Conservation (phyloP, 805 yeast genomes). For the Barnettozyma sp. region DNA sequence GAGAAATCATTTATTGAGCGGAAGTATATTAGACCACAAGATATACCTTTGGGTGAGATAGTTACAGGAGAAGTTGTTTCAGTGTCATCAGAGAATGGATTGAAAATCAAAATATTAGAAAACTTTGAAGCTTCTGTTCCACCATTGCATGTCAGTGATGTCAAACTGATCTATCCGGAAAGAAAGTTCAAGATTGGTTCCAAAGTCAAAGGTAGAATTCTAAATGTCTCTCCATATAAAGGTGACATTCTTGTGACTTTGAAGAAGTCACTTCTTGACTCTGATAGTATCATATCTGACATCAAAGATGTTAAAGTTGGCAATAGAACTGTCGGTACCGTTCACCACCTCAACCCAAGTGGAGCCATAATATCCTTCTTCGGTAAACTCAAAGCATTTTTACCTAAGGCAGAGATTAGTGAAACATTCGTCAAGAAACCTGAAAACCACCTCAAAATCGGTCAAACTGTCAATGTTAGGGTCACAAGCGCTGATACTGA, state of each 20-base stretch:
- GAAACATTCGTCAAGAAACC: constrained; percentile 80
- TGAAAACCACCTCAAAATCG: constrained; percentile 67
- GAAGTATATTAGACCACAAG: constrained; percentile 59
- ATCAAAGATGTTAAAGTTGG: constrained; percentile 52
- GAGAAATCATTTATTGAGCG: constrained; percentile 59
- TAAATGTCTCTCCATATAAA: constrained; percentile 39
- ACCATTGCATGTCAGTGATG: constrained; percentile 72
- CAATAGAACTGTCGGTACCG: constrained; percentile 59
- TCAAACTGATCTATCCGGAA: constrained; percentile 81
- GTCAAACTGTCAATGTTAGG: constrained; percentile 77
- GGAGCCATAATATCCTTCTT: constrained; percentile 86
- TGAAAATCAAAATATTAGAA: constrained; percentile 57
- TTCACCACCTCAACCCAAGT: constrained; percentile 58
- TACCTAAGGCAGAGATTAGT: constrained; percentile 84
- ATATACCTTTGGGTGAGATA: constrained; percentile 69
- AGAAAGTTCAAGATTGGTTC: constrained; percentile 83
- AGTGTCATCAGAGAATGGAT: constrained; percentile 54
- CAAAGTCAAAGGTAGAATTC: constrained; percentile 68
- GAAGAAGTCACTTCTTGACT: constrained; percentile 74
- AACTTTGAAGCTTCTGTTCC: constrained; percentile 72
- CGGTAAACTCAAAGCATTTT: constrained; percentile 67
- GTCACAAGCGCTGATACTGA: constrained; percentile 51
- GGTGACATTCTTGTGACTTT: constrained; percentile 58
- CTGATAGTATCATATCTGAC: constrained; percentile 31
- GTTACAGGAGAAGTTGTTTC: constrained; percentile 48